phyloP scores from a whole-genome alignment of 2,329 filamentous ascomycete genomes.

The Lachnum nothofagi region DNA sequence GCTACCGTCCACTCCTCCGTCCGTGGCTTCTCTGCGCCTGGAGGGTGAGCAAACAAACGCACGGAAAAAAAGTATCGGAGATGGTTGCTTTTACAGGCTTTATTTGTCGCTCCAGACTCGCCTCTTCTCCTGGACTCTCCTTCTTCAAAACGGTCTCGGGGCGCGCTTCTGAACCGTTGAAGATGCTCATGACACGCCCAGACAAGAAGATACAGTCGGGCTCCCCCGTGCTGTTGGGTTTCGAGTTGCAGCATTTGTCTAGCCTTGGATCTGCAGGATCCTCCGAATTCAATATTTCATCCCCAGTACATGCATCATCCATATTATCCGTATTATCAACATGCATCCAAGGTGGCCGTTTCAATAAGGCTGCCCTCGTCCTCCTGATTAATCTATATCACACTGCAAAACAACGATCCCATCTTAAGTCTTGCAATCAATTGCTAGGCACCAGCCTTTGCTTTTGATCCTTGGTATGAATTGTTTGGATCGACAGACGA shows the following conservation, averaged over 20 bases:
- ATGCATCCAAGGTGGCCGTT: conserved; percentile 18
- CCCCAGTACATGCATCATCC: conserved; percentile 16
- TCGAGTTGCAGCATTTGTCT: conserved; percentile 16
- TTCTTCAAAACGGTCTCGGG: no score
- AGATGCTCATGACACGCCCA: conserved; percentile 13
- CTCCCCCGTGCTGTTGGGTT: conserved; percentile 17
- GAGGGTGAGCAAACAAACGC: no score
- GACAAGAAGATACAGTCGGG: not conserved
- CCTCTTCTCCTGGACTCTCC: no score
- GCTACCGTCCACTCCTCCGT: no score
- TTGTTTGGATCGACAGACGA: no score
- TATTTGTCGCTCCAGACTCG: no score
- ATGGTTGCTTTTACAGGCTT: not conserved
- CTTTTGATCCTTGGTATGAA: not conserved
- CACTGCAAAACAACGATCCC: conserved; percentile 11
- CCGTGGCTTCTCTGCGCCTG: no score
- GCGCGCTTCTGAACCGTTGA: not conserved
- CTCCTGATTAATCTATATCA: conserved; percentile 24
- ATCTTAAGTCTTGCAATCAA: conserved; percentile 13
- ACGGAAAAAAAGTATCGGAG: no score
- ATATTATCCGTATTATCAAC: conserved; percentile 20
- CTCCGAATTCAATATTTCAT: conserved; percentile 22
- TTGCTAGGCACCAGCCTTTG: conserved; percentile 9
- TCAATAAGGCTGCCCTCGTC: conserved; percentile 18
- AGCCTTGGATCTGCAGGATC: conserved; percentile 22